Percentiles rank a stretch among this genome's conserved stretches.
Evolutionary conservation across 2,329 filamentous ascomycete genomes (phyloP).

Genomic region (Epichloe aotearoae): DNA sequence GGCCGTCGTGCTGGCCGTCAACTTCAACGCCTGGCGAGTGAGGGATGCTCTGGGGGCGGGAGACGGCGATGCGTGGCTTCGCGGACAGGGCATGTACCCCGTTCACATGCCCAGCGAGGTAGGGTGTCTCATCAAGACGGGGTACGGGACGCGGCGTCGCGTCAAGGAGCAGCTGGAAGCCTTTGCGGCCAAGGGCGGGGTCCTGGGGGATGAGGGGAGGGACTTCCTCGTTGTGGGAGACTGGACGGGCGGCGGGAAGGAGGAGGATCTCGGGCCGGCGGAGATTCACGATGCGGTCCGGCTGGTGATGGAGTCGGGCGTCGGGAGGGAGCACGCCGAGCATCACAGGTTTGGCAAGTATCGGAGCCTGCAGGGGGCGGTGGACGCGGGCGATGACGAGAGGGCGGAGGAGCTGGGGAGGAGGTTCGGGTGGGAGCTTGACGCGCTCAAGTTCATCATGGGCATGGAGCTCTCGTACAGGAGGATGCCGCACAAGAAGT

Average conservation of each 20-base stretch:
- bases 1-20: constrained; percentile 18
- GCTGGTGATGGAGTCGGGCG: constrained; percentile 20
- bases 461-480: constrained; percentile 39
- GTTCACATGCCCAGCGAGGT: constrained; percentile 33
- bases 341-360: constrained; percentile 29
- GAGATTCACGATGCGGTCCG: constrained; percentile 29
- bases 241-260: constrained; percentile 26
- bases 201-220: constrained; percentile 23
- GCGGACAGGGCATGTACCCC: constrained; percentile 24
- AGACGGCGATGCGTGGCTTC: constrained; percentile 29
- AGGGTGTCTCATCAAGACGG: constrained; percentile 40
- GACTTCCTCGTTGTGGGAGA: constrained; percentile 38
- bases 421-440: constrained; percentile 34
- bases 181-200: constrained; percentile 19
- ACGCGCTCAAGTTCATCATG: constrained; percentile 41
- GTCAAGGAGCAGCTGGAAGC: constrained; percentile 34
- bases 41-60: constrained; percentile 17
- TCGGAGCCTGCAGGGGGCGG: constrained; percentile 22
- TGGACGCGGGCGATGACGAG: constrained; percentile 24
- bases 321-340: constrained; percentile 13
- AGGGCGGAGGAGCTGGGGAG: constrained; percentile 24
- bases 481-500: constrained; percentile 39
- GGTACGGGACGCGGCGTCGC: constrained; percentile 38
- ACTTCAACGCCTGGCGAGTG: constrained; percentile 21
- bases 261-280: constrained; percentile 18